Percentiles rank a stretch among this genome's conserved stretches.
Conservation (phyloP, 2,329 filamentous ascomycete genomes). For the Fusarium graminum region DNA sequence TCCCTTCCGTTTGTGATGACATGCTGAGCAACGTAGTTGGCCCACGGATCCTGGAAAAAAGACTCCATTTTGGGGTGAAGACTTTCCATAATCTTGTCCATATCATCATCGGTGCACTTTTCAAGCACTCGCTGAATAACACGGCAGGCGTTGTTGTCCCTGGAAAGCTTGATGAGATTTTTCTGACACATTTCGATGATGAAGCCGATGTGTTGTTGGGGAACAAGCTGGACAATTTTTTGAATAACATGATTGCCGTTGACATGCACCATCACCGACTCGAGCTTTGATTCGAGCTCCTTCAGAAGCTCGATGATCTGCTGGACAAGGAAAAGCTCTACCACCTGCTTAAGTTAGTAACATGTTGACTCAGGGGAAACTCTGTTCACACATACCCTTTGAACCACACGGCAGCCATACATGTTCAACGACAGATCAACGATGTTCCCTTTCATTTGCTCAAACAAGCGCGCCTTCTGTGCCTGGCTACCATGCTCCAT, state of each 20-base stretch:
- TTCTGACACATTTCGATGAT: conserved; percentile 85
- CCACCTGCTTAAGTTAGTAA: conserved; percentile 68
- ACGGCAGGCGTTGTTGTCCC: conserved; percentile 88
- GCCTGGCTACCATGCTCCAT: conserved; percentile 95
- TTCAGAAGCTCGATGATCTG: conserved; percentile 87
- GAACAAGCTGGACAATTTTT: conserved; percentile 87
- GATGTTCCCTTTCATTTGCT: conserved; percentile 89
- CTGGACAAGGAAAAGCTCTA: conserved; percentile 91
- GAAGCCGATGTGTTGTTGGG: conserved; percentile 83
- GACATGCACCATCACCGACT: conserved; percentile 80
- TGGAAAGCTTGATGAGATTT: conserved; percentile 79
- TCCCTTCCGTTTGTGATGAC: conserved; percentile 83
- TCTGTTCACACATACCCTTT: conserved; percentile 73
- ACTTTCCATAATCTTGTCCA: conserved; percentile 79
- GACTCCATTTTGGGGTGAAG: conserved; percentile 78
- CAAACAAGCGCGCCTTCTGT: conserved; percentile 89
- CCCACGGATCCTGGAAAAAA: conserved; percentile 88
- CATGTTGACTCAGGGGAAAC: conserved; percentile 7
- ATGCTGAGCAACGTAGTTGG: conserved; percentile 97
- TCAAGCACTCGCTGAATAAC: conserved; percentile 95
- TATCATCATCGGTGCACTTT: conserved; percentile 79
- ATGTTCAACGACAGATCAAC: conserved; percentile 84
- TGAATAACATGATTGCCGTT: conserved; percentile 98
- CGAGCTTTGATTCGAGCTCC: conserved; percentile 82
- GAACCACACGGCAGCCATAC: conserved; percentile 95